phyloP scores from a whole-genome alignment of 164 flowering plant genomes.

The Piper longum region DNA sequence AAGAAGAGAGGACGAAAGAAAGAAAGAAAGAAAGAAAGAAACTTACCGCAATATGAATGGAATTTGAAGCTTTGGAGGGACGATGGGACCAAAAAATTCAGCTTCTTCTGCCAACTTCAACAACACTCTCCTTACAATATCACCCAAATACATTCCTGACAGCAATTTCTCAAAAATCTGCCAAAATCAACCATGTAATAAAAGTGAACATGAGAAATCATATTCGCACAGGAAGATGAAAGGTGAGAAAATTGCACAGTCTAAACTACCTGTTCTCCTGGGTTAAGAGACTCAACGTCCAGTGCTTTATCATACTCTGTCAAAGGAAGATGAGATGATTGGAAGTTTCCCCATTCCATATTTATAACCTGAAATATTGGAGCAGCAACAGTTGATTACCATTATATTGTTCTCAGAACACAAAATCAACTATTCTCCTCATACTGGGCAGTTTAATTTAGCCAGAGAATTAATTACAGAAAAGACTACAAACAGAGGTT shows the following conservation, averaged over 20 bases:
- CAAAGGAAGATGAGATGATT: slow-evolving; percentile 32
- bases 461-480: neutral
- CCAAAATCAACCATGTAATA: neutral
- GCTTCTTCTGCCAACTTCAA: slow-evolving; percentile 46
- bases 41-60: slow-evolving; percentile 39
- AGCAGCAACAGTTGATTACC: neutral
- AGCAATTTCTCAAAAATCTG: slow-evolving; percentile 50
- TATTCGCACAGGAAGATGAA: neutral
- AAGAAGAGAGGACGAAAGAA: too few species aligned
- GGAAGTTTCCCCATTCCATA: slow-evolving; percentile 49
- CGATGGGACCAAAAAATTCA: slow-evolving; percentile 35
- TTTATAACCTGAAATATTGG: slow-evolving; percentile 26
- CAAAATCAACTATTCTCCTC: neutral
- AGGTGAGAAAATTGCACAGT: neutral
- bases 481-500: neutral
- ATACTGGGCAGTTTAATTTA: too few species aligned
- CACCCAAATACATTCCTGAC: slow-evolving; percentile 60
- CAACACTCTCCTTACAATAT: slow-evolving; percentile 47
- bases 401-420: neutral
- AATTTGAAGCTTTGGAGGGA: slow-evolving; percentile 34
- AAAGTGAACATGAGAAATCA: slow-evolving; percentile 3
- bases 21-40: too few species aligned
- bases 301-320: slow-evolving; percentile 37
- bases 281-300: slow-evolving; percentile 48
- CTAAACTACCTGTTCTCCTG: slow-evolving; percentile 31